These are phyloP conservation scores for Penicillium sp. DNA, from an alignment of 2,329 filamentous ascomycete species.

Conservation along the genomic window DNA sequence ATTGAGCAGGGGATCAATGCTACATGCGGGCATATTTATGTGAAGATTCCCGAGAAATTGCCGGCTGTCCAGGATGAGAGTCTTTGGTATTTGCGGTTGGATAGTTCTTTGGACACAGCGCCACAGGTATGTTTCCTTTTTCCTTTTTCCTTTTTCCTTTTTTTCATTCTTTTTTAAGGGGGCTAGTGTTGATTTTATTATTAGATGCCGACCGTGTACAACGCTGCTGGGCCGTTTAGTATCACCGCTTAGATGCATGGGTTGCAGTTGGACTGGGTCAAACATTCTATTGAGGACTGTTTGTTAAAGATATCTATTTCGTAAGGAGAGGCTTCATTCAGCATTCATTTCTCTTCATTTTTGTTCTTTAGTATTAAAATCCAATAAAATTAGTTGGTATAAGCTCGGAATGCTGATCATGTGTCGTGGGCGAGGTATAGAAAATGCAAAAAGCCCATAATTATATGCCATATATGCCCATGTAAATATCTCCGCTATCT, in stretches of 20 bases:
- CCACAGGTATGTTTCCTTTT: slow-evolving; percentile 27
- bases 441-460: neutral
- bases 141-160: neutral
- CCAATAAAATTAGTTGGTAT: no score
- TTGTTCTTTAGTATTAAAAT: neutral
- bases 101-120: slow-evolving; percentile 22
- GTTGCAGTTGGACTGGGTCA: neutral
- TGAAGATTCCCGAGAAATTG: slow-evolving; percentile 27
- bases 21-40: slow-evolving; percentile 18
- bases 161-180: neutral
- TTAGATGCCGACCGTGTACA: slow-evolving; percentile 31
- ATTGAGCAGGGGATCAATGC: slow-evolving; percentile 20
- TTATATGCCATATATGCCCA: neutral
- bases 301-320: neutral
- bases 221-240: slow-evolving; percentile 29
- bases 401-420: neutral
- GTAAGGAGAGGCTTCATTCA: neutral
- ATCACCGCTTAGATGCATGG: slow-evolving; percentile 17
- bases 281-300: neutral
- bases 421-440: neutral
- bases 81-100: slow-evolving; percentile 32
- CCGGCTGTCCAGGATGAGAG: slow-evolving; percentile 26
- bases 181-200: neutral
- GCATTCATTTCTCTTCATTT: neutral
- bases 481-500: no score